These are phyloP conservation scores for Leptoxyphium fumago DNA, from an alignment of 2,329 filamentous ascomycete genomes.

Conservation along the genomic window DNA sequence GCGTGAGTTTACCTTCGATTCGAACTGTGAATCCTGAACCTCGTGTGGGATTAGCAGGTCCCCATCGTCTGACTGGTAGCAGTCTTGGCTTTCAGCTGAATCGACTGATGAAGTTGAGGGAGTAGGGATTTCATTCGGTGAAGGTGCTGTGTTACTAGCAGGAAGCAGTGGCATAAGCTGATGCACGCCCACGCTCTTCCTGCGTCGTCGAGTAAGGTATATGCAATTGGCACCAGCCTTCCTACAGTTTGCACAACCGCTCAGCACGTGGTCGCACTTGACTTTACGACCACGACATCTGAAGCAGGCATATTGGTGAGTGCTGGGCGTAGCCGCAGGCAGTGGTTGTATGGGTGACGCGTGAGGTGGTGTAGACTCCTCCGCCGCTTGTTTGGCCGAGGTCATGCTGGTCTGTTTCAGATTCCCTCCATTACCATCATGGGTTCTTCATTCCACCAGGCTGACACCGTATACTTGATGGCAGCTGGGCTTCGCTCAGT, in stretches of 20 bases:
- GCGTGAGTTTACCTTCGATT: neutral
- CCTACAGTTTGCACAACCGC: neutral
- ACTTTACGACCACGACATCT: neutral
- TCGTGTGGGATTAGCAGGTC: neutral
- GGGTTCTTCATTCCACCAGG: too few species aligned
- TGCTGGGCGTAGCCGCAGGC: too few species aligned
- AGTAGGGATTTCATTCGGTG: neutral
- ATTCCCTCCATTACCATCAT: too few species aligned
- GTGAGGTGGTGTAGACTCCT: too few species aligned
- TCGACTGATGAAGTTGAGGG: neutral
- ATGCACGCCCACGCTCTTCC: neutral
- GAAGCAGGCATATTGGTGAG: neutral
- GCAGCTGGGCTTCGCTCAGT: too few species aligned
- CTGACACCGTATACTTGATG: too few species aligned
- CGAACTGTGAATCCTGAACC: neutral
- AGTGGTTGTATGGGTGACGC: too few species aligned
- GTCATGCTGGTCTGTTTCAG: too few species aligned
- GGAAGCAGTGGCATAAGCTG: neutral
- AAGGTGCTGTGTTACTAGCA: neutral
- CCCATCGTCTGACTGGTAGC: neutral
- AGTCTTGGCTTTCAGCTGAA: neutral
- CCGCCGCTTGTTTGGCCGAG: too few species aligned
- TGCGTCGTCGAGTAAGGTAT: neutral
- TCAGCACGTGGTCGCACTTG: neutral
- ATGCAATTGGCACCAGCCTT: neutral